Base-by-base conservation (phyloP, 164 flowering plant genomes). In the Macadamia tetraphylla region DNA sequence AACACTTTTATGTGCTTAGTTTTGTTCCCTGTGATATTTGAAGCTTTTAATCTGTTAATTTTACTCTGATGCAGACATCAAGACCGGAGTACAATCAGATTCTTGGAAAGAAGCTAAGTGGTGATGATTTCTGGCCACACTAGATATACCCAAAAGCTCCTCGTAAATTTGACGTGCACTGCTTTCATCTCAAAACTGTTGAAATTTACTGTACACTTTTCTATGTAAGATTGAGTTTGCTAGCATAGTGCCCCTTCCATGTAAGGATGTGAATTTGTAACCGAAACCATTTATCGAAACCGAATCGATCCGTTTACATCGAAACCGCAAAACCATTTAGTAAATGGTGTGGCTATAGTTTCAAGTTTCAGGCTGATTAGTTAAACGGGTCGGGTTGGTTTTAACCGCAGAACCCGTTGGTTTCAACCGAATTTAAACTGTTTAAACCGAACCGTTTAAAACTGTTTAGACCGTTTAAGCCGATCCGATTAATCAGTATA, bases 1-100 rank as follows among this genome's bases (percentile, higher is more conserved):
- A 51, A 51, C 17, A 51, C 31, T 40, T 0, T 40, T 60, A 35
- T 60, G 63, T 29, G 8, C 23, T 62, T 43, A 3, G 23, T 23
- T 23, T 23, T 29, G 32, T 30, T 48, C 15, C 14, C 9, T 65
- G 67, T 49, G 14, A 51, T 65, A 14, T 31, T 17, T 30, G 13
- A 18, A 17, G 48, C 23, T 30, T 11, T 48, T n/a, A 23, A 35
- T 18, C 29, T 40, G 13, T 43, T 6, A 9, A 14, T 23, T 66
- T 48, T 17, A 51, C 31, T 59, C 51, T 8, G 11, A 8, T 80
- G 83, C 83, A 87, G 91, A 87, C 86, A 31, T 86, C 88, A 40
- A 80, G 85, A 70, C 92, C 92, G 0, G 89, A 86, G 40, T 86
- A 86, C 83, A 86, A 82, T 67, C 87, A 84, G 68, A 74, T 88